phyloP scores from a whole-genome alignment of 139 green algal genomes.

The Gonium pectorale region DNA sequence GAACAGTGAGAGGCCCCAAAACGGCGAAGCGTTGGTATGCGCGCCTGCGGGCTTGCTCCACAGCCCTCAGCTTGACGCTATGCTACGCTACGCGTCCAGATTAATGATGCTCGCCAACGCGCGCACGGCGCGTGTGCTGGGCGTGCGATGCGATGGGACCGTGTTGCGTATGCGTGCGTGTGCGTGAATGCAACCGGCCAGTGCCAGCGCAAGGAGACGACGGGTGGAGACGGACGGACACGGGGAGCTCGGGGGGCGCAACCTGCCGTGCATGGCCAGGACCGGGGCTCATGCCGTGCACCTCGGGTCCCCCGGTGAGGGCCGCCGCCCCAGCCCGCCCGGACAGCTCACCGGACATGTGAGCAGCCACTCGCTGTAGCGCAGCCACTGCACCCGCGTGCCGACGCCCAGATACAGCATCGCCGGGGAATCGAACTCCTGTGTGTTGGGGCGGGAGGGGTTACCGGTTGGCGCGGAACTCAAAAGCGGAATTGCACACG shows the following conservation, averaged over 20 bases:
- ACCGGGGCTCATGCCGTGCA: too few species aligned
- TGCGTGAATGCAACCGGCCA: background rate
- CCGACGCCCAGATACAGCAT: constrained; percentile 38
- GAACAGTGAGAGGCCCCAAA: background rate
- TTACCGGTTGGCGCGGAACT: too few species aligned
- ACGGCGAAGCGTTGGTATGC: background rate
- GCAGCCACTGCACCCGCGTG: constrained; percentile 34
- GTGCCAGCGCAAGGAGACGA: background rate
- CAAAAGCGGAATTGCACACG: background rate
- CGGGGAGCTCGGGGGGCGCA: too few species aligned
- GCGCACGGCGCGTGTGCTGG: too few species aligned
- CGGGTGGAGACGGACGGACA: background rate
- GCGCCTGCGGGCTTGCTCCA: too few species aligned
- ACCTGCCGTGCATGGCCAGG: too few species aligned
- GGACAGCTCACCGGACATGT: constrained; percentile 58
- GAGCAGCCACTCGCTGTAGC: constrained; percentile 69
- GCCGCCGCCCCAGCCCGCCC: background rate
- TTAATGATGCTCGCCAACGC: too few species aligned
- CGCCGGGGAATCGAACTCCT: constrained; percentile 48
- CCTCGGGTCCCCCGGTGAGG: too few species aligned
- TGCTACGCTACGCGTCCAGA: too few species aligned
- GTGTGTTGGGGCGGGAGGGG: too few species aligned
- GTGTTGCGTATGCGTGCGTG: background rate
- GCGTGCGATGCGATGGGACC: too few species aligned
- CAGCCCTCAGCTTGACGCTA: too few species aligned